Evolutionary conservation across 73 alveolate genomes (phyloP), one percentile per base, ranked within the genome.

Genomic region (Vitrella brassicaformis): DNA sequence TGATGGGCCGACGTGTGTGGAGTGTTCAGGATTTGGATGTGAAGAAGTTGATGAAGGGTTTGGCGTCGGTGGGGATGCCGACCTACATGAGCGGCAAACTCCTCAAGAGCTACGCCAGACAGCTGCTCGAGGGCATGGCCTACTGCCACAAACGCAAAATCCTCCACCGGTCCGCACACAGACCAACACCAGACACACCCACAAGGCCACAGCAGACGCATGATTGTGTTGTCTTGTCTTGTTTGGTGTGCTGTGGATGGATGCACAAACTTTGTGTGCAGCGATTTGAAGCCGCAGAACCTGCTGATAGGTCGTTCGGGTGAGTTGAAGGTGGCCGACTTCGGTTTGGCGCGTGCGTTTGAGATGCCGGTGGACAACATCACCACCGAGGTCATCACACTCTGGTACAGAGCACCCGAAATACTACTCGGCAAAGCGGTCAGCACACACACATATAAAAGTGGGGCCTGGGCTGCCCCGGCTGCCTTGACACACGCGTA

Each of bases 341-440:
- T 89, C 78, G 96, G 96, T 19, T 86, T 89, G 28, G 90, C 95
- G 9, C 70, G 95, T 67, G 82, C 92, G 31, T 85, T 84, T 67
- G 75, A 85, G 67, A 82, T 82, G 14, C 91, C 92, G 67, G 74
- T 39, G 22, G 22, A 14, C 56, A 84, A 92, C 31, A 85, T 85
- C 76, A 90, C 94, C 19, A 82, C 80, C 47, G 86, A 88, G 78
- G 96, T 90, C 31, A 89, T 88, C 31, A 87, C 96, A 26, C 79
- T 88, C 47, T 88, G 93, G 90, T 90, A 88, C 86, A 85, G 94
- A 29, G 94, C 94, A 1, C 96, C 96, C 0, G 96, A 89, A 75
- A 87, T 89, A 68, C 71, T 87, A 67, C 81, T 89, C 64, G 96
- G 96, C 25, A n/a, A n/a, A n/a, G n/a, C n/a, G n/a, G n/a, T n/a